Evolutionary conservation across 176 grass and related monocot genomes (phyloP), one percentile per base, ranked within the genome.

Genomic region (Oryza punctata): DNA sequence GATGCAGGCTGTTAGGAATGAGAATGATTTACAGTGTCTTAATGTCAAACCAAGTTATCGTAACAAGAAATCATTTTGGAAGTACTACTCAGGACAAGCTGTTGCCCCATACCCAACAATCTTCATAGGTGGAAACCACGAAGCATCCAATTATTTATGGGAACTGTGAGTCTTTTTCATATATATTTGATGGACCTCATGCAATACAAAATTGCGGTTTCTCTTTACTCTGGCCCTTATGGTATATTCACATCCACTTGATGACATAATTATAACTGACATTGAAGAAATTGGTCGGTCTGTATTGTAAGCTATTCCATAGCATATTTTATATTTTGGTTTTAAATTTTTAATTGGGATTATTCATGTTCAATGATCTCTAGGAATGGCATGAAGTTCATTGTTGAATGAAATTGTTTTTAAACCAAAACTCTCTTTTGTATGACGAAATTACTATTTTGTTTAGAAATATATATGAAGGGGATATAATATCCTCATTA

Each of bases 101-200:
- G 88, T 93, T 85, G 93, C 93, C 72, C 93, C 93, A 25, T 93
- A 93, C 82, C 93, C 96, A 43, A 95, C 91, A 21, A 94, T 98
- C 81, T 98, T 93, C 45, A 94, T 98, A 1, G 91, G 91, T 19
- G 93, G 93, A 50, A 98, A 95, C 69, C 96, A 98, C n/a, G 91
- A 95, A 87, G 87, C 96, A 19, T 95, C 96, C 85, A 98, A 98
- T 84, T 89, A 98, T 85, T 82, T 93, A 23, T 95, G 93, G 93
- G 93, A 98, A 88, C 70, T 98, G 93, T 98, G 81, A 98, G 90
- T 89, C 69, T 81, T 74, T 76, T 63, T 32, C 10, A 15, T 60
- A 67, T 69, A 50, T 75, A 45, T 35, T 49, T 3, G 3, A 63
- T 24, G 18, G n/a, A 71, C 63, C 26, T 76, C 79, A 37, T 7